Conservation (phyloP, 2,329 filamentous ascomycete genomes). For the Epichloe glyceriae region DNA sequence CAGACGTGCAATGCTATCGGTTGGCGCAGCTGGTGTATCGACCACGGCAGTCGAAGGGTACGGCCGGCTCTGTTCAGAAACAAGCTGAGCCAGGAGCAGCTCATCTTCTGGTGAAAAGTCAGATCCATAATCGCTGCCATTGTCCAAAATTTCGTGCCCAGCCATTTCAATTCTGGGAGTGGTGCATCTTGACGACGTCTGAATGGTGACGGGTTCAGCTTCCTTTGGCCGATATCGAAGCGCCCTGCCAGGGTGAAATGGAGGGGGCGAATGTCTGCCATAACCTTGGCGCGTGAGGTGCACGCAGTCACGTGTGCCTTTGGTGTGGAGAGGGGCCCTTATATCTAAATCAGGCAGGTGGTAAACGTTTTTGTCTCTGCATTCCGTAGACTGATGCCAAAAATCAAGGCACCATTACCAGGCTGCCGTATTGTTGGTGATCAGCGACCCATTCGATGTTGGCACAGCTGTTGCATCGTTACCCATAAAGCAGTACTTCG, state of each 20-base stretch:
- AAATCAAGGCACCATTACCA: too few relatives aligned
- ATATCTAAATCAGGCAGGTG: too few relatives aligned
- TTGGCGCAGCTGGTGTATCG: not conserved
- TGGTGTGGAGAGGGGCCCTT: not conserved
- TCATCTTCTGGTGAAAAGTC: constrained; percentile 36
- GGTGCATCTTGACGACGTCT: not conserved
- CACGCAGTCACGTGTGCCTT: not conserved
- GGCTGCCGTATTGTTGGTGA: too few relatives aligned
- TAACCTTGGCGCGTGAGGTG: not conserved
- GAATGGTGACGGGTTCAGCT: not conserved
- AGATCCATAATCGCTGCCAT: constrained; percentile 32
- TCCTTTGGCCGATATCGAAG: not conserved
- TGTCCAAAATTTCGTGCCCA: not conserved
- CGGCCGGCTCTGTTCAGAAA: constrained; percentile 10
- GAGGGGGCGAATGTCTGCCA: not conserved
- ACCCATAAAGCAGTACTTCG: too few relatives aligned
- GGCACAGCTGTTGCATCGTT: too few relatives aligned
- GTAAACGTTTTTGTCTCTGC: too few relatives aligned
- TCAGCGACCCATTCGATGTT: too few relatives aligned
- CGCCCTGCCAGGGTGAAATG: too few relatives aligned
- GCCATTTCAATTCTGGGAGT: constrained; percentile 1
- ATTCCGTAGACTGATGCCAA: too few relatives aligned
- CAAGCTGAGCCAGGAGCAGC: constrained; percentile 23
- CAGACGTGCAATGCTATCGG: not conserved
- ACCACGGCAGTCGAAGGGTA: not conserved